A percentile compares a stretch with the other conserved stretches of the same genome.
Conservation (phyloP, 208 protist genomes). For the Crithidia mellificae region DNA sequence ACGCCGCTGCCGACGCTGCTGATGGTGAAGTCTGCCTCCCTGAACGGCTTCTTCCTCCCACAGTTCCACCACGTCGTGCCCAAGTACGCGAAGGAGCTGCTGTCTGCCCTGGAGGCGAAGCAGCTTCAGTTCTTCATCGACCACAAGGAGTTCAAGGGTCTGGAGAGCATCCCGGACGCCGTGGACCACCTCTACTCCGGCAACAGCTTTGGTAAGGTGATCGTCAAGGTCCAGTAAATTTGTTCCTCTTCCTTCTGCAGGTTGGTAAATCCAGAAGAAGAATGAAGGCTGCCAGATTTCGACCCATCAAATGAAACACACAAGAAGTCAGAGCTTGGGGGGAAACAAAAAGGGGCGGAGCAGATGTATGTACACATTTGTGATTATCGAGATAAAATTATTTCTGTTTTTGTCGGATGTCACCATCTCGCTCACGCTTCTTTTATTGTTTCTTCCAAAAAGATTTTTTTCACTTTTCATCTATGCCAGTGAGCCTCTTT, state of each 20-base stretch:
- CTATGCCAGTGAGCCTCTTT: too few relatives aligned
- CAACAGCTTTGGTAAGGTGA: constrained; percentile 65
- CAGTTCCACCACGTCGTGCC: constrained; percentile 25
- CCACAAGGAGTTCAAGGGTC: constrained; percentile 51
- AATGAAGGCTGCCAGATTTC: too few relatives aligned
- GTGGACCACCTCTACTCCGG: constrained; percentile 74
- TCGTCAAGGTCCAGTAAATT: constrained; percentile 27
- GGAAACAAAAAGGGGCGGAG: too few relatives aligned
- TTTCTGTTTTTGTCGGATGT: too few relatives aligned
- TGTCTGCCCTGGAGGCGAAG: constrained; percentile 26
- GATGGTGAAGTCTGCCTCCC: constrained; percentile 34
- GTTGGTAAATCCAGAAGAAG: too few relatives aligned
- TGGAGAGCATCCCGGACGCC: constrained; percentile 62
- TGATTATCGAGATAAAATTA: too few relatives aligned
- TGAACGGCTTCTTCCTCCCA: constrained; percentile 60
- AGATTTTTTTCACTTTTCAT: too few relatives aligned
- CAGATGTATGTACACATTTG: too few relatives aligned
- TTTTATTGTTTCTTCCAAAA: too few relatives aligned
- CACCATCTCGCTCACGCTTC: too few relatives aligned
- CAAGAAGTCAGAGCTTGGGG: too few relatives aligned
- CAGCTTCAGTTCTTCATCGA: constrained; percentile 39
- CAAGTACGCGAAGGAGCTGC: constrained; percentile 37
- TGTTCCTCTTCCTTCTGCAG: not conserved
- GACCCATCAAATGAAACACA: too few relatives aligned
- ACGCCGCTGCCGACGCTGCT: constrained; percentile 29